Conservation (phyloP, 176 grass and related monocot species). For the Aegilops speltoides region DNA sequence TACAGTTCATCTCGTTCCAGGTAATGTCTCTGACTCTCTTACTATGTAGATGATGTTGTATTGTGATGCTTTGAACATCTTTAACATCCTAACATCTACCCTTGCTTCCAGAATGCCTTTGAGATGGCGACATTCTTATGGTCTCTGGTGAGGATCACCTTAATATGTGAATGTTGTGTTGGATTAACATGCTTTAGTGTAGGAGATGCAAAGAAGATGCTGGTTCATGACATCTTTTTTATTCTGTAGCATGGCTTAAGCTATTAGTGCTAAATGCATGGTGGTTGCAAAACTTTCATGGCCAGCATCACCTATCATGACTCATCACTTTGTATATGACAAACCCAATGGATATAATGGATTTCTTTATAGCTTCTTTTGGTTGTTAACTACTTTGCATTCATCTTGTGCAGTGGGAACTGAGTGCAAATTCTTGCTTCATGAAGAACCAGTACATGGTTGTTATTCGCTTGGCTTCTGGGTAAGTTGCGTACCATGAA, state of each 20-base stretch:
- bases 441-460: constrained; percentile 95
- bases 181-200: background rate
- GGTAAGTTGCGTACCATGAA: constrained; percentile 42
- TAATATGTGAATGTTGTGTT: constrained; percentile 17
- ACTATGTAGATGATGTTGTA: constrained; percentile 5
- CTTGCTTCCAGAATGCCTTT: constrained; percentile 85
- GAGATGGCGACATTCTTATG: constrained; percentile 99
- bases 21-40: constrained; percentile 30
- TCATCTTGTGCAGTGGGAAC: constrained; percentile 73
- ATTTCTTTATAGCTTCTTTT: background rate
- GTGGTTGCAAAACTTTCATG: background rate
- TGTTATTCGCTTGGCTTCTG: constrained; percentile 65
- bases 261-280: background rate
- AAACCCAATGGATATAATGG: background rate
- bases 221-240: background rate
- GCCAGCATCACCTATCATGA: background rate
- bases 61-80: constrained; percentile 17
- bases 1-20: constrained; percentile 99
- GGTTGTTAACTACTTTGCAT: constrained; percentile 12
- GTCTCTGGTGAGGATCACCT: constrained; percentile 70
- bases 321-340: background rate
- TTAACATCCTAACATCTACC: constrained; percentile 23
- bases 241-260: constrained; percentile 20
- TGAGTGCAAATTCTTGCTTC: constrained; percentile 85
- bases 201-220: background rate